Percentiles rank a stretch among this genome's conserved stretches.
phyloP scores from a whole-genome alignment of 2,329 filamentous ascomycete genomes.

The Ceratocystis smalleyi region DNA sequence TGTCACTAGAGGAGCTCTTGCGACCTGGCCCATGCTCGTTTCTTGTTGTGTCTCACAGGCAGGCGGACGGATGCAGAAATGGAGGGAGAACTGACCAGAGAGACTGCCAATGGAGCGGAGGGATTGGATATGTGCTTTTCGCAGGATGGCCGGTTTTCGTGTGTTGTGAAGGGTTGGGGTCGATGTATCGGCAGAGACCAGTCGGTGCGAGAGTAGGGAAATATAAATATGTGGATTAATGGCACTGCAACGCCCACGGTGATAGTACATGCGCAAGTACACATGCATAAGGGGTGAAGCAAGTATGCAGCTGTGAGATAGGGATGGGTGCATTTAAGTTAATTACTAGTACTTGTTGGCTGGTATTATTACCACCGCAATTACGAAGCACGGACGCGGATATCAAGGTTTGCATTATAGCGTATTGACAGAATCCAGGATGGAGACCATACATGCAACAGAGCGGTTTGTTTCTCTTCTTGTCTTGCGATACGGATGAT shows the following conservation, averaged over 20 bases:
- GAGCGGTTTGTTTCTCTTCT: not conserved
- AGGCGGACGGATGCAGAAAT: not conserved
- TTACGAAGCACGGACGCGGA: not conserved
- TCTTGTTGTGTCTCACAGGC: conserved; percentile 5
- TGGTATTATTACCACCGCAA: not conserved
- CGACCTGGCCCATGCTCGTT: not conserved
- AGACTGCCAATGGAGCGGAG: not conserved
- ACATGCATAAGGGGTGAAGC: not conserved
- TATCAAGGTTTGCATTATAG: not conserved
- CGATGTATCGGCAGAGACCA: too few relatives aligned
- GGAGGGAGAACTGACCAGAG: not conserved
- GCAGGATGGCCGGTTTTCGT: not conserved
- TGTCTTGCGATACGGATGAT: not conserved
- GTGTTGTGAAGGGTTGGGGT: not conserved
- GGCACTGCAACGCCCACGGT: not conserved
- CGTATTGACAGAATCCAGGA: not conserved
- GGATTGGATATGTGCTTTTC: not conserved
- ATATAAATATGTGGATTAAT: not conserved
- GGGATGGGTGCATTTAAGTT: too few relatives aligned
- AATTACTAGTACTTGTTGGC: not conserved
- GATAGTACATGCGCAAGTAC: not conserved
- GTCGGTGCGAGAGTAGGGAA: not conserved
- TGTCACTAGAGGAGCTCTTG: not conserved
- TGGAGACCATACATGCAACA: not conserved
- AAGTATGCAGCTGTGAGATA: too few relatives aligned